Evolutionary conservation across 345 rosid species (phyloP), one percentile per base, ranked within the genome.

Genomic region (Syzygium grande): DNA sequence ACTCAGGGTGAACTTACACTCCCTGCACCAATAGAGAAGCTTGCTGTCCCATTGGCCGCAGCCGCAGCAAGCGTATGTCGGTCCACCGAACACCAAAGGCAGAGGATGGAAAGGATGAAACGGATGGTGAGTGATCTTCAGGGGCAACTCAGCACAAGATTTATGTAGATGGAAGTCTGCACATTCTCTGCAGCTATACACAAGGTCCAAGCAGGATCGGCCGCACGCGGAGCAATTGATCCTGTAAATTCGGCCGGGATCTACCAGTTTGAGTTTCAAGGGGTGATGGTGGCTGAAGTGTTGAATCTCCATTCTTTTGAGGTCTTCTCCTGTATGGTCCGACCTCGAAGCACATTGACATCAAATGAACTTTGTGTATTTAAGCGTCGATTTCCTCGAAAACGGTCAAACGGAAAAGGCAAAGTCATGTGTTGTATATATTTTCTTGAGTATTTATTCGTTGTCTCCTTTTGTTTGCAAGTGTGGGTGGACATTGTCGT

Each of bases 71-170:
- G 86, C 58, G 4, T 87, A 46, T 51, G 10, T 17, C 25, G 4
- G 27, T 49, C 10, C 9, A 17, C 52, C 17, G 46, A 54, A 79
- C 79, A 41, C 77, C 29, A 87, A 29, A 21, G 65, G 88, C 65
- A 86, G 88, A 52, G 80, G 86, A 63, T 87, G 86, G 85, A 30
- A 59, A 49, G 80, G 89, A 30, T 87, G 86, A 21, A 84, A 87
- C 5, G 34, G 83, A 49, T 83, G 89, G 9, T 84, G 85, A 17
- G 68, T 53, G 77, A 58, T 79, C 55, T 6, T 79, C 22, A 1
- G 7, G 79, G 86, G 86, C 58, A 58, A 51, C 15, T 87, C 56
- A 25, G 63, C 85, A 27, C 83, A 49, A 51, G 59, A 55, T 34
- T 61, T 87, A 51, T 87, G 83, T 85, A 84, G 85, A 53, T 63